Base-by-base conservation (phyloP, 75 land plant species). In the Ceratopteris richardii region DNA sequence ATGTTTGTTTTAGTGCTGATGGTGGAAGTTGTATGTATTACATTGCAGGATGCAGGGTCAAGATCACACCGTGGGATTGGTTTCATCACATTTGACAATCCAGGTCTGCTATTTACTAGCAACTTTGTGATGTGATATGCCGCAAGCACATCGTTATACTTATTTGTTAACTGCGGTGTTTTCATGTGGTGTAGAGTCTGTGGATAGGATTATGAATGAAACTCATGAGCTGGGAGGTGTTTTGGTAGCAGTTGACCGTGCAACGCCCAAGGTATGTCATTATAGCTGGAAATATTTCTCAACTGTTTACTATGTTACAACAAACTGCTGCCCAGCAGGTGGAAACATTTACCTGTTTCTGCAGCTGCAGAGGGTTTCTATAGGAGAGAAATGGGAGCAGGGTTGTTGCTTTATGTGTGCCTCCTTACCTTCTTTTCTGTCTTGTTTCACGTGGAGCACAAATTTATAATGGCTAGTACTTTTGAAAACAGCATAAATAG, bases 51-150 rank as follows among this genome's bases (percentile, higher is more conserved):
- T 56, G 85, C 71, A 61, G 80, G 65, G 0, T 66, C 91, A 18
- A 94, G 75, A 67, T 77, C 63, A n/a, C 98, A 94, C 64, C 98
- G 98, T 23, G 98, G 98, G 43, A 94, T 94, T 71, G 98, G 98
- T 1, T 94, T 94, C 65, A 84, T 94, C 61, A 94, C 98, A 33
- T 94, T 78, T 62, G 81, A 73, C 11, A 80, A 56, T 56, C 57
- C 96, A 73, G 98, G 98, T 93, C 37, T 33, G 37, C 37, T 33
- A 4, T 9, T 4, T n/a, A n/a, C n/a, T n/a, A n/a, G n/a, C n/a
- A n/a, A n/a, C n/a, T n/a, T n/a, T n/a, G n/a, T n/a, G n/a, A n/a
- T n/a, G n/a, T n/a, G n/a, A n/a, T n/a, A n/a, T n/a, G n/a, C n/a
- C n/a, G n/a, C n/a, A n/a, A n/a, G n/a, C n/a, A n/a, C n/a, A n/a